Conservation (phyloP, 768 basidiomycete species). For the Amanita thiersii region DNA sequence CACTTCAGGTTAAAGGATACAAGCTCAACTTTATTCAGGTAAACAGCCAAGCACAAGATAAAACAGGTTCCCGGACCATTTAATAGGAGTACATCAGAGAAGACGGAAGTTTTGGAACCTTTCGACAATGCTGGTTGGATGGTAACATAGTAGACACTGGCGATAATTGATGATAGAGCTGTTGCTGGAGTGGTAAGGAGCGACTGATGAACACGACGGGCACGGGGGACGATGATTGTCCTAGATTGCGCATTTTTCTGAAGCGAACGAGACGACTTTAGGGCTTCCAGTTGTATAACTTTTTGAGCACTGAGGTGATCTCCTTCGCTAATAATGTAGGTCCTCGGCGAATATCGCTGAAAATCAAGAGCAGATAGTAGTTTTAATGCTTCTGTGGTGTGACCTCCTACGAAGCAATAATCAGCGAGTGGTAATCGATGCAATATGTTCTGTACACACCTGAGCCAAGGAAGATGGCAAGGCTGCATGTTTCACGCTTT, state of each 20-base stretch:
- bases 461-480: conserved; percentile 92
- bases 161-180: conserved; percentile 49
- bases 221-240: conserved; percentile 73
- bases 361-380: conserved; percentile 71
- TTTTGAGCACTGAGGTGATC: conserved; percentile 74
- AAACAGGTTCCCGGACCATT: conserved; percentile 97
- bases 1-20: conserved; percentile 3
- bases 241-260: conserved; percentile 23
- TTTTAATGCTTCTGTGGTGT: conserved; percentile 80
- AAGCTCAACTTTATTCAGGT: conserved; percentile 58
- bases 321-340: conserved; percentile 76
- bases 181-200: conserved; percentile 63
- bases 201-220: conserved; percentile 79
- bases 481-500: conserved; percentile 21
- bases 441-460: conserved; percentile 38
- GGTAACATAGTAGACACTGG: conserved; percentile 54
- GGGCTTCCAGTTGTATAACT: conserved; percentile 54
- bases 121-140: conserved; percentile 37
- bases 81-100: conserved; percentile 73
- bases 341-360: conserved; percentile 63
- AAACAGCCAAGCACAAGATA: conserved; percentile 61
- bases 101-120: conserved; percentile 17
- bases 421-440: neutral
- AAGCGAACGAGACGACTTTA: conserved; percentile 16
- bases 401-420: conserved; percentile 60